Evolutionary conservation across 805 yeast genomes (phyloP).

Genomic region (Candida maris): DNA sequence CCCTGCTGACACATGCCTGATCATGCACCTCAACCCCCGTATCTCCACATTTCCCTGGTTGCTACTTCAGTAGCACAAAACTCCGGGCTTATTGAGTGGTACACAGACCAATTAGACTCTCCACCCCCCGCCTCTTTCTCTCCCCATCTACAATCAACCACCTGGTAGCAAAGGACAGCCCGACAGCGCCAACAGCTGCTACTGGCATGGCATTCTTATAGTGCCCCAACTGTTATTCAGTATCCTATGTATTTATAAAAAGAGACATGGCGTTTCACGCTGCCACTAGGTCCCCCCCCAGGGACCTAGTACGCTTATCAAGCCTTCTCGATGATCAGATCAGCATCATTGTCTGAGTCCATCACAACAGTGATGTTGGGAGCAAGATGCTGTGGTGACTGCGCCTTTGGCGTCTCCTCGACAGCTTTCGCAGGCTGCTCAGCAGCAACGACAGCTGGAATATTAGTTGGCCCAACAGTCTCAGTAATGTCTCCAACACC

Average conservation of each 20-base stretch:
- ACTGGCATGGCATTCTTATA: conserved; percentile 1
- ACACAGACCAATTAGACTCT: not conserved
- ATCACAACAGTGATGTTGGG: conserved; percentile 29
- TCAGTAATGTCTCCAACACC: conserved; percentile 50
- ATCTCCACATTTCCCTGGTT: not conserved
- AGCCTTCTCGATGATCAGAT: conserved; percentile 29
- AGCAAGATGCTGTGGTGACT: conserved; percentile 3
- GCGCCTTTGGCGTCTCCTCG: conserved; percentile 1
- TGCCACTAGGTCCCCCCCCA: not conserved
- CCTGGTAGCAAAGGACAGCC: no score
- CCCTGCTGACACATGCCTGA: no score
- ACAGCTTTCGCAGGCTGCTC: conserved; percentile 1
- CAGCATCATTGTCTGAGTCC: conserved; percentile 30
- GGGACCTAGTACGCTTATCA: conserved; percentile 4
- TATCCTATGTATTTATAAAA: not conserved
- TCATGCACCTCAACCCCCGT: conserved; percentile 3
- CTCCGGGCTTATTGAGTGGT: conserved; percentile 2
- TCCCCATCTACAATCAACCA: no score
- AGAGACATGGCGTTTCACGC: not conserved
- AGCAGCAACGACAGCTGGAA: conserved; percentile 9
- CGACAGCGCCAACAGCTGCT: not conserved
- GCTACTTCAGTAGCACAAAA: conserved; percentile 1
- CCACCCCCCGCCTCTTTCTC: not conserved
- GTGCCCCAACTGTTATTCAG: conserved; percentile 8
- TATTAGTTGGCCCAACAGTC: conserved; percentile 49